Base-by-base conservation (phyloP, 2,329 filamentous ascomycete species). In the Cordyceps fumosorosea region DNA sequence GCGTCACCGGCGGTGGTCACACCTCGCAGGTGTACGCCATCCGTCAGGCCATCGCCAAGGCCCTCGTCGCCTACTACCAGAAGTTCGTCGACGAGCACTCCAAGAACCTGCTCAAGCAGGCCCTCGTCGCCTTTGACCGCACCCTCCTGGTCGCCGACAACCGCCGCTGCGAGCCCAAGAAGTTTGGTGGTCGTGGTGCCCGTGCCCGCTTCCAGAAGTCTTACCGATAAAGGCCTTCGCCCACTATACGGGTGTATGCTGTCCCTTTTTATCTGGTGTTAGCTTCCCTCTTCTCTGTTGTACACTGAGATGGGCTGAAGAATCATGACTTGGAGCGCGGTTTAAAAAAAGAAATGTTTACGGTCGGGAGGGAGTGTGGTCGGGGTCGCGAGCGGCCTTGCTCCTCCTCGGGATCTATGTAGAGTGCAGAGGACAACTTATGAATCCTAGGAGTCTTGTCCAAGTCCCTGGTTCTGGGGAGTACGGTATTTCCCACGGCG, bases 21-120 rank as follows among this genome's bases (percentile, higher is more conserved):
- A 93, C 90, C 70, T 96, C 91, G 65, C 93, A 97, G 82, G 86
- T 96, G 81, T 97, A 98, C 83, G 95, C 95, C 78, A 91, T 98
- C 85, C 92, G 95, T 74, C 95, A 99, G 85, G 93, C 95, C 75
- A 98, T 99, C 77, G 88, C 93, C 84, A 99, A 98, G 88, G 73
- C 75, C 65, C 70, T 78, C 64, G 75, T 78, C 71, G 75, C 92
- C 81, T 97, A 97, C 89, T 98, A 97, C 90, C 93, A 97, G 85
- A 97, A 99, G 87, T 99, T 89, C 84, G 91, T 98, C 81, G 95
- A 99, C 78, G 95, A 99, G 90, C 93, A 98, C 90, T 91, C 90
- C 84, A 99, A 99, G 90, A 97, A 98, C 88, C 86, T 92, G 82
- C 87, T 99, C 77, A 99, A 98, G 91, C 89, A 93, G 83, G 90